Base-by-base conservation (phyloP, 306 rosid species). In the Casuarina equisetifolia region DNA sequence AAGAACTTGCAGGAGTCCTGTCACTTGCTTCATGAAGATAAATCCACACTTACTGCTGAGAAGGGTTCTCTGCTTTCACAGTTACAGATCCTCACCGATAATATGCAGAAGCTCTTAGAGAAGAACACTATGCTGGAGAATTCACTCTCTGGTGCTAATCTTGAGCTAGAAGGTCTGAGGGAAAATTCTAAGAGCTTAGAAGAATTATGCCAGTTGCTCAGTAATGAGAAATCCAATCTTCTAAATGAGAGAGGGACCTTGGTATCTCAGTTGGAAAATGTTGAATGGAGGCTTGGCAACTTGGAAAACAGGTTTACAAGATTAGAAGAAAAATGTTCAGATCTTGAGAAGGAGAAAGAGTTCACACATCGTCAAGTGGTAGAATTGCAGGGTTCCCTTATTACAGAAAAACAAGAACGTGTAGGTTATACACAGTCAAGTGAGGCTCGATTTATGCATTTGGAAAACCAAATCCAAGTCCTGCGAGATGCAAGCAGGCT, bases 121-220 rank as follows among this genome's bases (percentile, higher is more conserved):
- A 92, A 82, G 86, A 96, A 92, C 84, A 76, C 90, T 75, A 81
- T 81, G 73, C 87, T 92, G 82, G 99, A 92, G 82, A 86, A 73
- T 82, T 91, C 96, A 76, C 89, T 92, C 71, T 87, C 84, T 20
- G 86, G 89, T 78, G 92, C 99, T 58, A 87, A 93, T 69, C 12
- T 84, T 74, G 98, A 96, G 86, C 91, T 96, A 78, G 98, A 92
- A 84, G 86, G 87, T 85, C 84, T 91, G 78, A 91, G 96, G 85
- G 87, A 83, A 53, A 88, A 80, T 70, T 85, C 98, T 19, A 87
- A 86, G 87, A 90, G 98, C 86, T 84, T 96, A 74, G 97, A 96
- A 78, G 96, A 91, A 50, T 72, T 88, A 82, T 90, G 97, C 89
- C 89, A 83, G 89, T 78, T 80, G 58, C 90, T 92, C 83, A 84